phyloP scores from a whole-genome alignment of 2,329 filamentous ascomycete species.

The Colletotrichum tofieldiae region DNA sequence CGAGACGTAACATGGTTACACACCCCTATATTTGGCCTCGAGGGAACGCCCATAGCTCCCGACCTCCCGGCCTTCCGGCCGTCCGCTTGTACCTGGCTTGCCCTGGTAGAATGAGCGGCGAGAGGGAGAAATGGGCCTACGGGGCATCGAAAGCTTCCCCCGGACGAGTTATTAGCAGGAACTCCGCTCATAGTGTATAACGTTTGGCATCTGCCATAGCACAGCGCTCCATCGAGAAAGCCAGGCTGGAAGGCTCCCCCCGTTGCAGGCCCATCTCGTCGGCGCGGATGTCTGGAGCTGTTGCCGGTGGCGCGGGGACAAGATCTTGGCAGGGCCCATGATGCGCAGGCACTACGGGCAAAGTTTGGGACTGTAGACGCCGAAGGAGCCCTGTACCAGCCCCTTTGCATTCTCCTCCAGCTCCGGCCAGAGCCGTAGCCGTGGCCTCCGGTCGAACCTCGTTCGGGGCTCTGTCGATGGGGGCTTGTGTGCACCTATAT shows the following conservation, averaged over 20 bases:
- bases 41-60: not conserved
- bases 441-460: conserved; percentile 1
- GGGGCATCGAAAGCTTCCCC: not conserved
- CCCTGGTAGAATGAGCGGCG: conserved; percentile 8
- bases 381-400: not conserved
- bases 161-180: conserved; percentile 1
- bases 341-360: conserved; percentile 14
- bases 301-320: conserved; percentile 23
- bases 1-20: not conserved
- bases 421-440: not conserved
- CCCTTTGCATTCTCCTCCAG: not conserved
- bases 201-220: no score
- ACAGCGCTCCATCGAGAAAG: not conserved
- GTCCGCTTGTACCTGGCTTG: conserved; percentile 27
- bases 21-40: conserved; percentile 4
- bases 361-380: not conserved
- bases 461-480: not conserved
- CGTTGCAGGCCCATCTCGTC: conserved; percentile 23
- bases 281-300: conserved; percentile 6
- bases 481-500: not conserved
- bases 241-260: not conserved
- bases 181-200: not conserved
- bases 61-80: conserved; percentile 36
- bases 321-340: conserved; percentile 24
- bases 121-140: not conserved